Base-by-base conservation (phyloP, 2,329 filamentous ascomycete genomes). In the Penicillium sp. region DNA sequence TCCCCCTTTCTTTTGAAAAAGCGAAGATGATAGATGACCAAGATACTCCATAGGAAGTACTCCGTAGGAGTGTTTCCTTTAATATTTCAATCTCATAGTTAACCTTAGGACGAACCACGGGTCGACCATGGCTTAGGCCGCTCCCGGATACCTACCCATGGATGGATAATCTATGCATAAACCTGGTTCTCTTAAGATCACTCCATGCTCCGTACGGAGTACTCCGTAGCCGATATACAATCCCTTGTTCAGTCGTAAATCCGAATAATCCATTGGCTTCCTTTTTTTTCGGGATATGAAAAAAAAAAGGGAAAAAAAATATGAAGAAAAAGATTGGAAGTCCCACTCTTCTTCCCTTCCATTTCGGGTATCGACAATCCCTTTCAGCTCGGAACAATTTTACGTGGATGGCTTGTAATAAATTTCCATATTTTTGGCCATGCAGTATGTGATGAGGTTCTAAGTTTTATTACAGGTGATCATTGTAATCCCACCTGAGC, bases 51-150 rank as follows among this genome's bases (percentile, higher is more conserved):
- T 26, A 26, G 8, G 8, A 10, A 26, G 26, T 26, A 22, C 5
- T 22, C 22, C 5, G 22, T 22, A 7, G 29, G 29, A 3, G 1
- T 4, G 5, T 12, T 38, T 21, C 13, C 8, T 13, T 12, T 12
- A 7, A 12, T n/a, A 21, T n/a, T n/a, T 39, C 22, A 21, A 44
- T 17, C 10, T 22, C 29, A 28, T 45, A 21, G 43, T 34, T 35
- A 9, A 6, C 9, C 22, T 24, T 24, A 24, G 33, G 3, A 33
- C n/a, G 45, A 58, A 56, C 55, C 51, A 57, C 35, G 55, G 56
- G 37, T 45, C 45, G 9, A 21, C 28, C 34, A 43, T 12, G 43
- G 40, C 34, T 38, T 43, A 10, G 19, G 29, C 29, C 29, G 29
- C 29, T 32, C 29, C 29, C 13, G 12, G 29, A 15, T 15, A 32